Evolutionary conservation across 495 filamentous ascomycete genomes (phyloP).

Genomic region (Choiromyces venosus): DNA sequence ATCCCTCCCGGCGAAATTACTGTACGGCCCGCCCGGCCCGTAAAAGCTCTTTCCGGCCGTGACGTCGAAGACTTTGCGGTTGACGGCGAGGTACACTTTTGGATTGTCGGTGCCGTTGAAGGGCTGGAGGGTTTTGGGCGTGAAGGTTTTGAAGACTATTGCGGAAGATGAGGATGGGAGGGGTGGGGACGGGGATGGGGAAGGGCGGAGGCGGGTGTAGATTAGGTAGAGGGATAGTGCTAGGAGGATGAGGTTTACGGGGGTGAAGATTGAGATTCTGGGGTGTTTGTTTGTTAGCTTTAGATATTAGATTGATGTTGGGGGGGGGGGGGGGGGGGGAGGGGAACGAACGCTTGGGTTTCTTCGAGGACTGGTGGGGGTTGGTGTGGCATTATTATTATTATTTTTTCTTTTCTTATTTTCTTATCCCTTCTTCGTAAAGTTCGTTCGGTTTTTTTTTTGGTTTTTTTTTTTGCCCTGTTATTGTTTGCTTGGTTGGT

Average conservation of each 20-base stretch:
- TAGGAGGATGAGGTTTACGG: conserved; percentile 72
- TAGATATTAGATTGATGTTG: neutral
- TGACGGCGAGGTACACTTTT: conserved; percentile 79
- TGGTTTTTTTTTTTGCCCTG: neutral
- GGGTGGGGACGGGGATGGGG: conserved; percentile 52
- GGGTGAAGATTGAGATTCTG: conserved; percentile 54
- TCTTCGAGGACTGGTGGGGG: conserved; percentile 15
- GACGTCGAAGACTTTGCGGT: conserved; percentile 83
- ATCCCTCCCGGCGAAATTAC: conserved; percentile 91
- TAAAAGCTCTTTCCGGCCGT: conserved; percentile 82
- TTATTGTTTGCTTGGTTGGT: neutral
- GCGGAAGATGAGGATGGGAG: conserved; percentile 52
- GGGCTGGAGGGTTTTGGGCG: conserved; percentile 73
- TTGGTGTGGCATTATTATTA: conserved; percentile 34
- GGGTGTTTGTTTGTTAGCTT: conserved; percentile 16
- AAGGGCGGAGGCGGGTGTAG: conserved; percentile 62
- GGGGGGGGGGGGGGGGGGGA: neutral
- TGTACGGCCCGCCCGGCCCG: conserved; percentile 85
- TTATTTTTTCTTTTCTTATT: neutral
- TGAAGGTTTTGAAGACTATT: conserved; percentile 85
- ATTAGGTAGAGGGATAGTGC: conserved; percentile 62
- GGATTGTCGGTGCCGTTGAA: conserved; percentile 72
- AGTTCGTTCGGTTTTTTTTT: neutral
- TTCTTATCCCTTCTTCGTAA: neutral
- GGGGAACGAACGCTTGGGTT: conserved; percentile 33